phyloP scores from a whole-genome alignment of 371 early-diverging fungal species.

The Encephalitozoon intestinalis region DNA sequence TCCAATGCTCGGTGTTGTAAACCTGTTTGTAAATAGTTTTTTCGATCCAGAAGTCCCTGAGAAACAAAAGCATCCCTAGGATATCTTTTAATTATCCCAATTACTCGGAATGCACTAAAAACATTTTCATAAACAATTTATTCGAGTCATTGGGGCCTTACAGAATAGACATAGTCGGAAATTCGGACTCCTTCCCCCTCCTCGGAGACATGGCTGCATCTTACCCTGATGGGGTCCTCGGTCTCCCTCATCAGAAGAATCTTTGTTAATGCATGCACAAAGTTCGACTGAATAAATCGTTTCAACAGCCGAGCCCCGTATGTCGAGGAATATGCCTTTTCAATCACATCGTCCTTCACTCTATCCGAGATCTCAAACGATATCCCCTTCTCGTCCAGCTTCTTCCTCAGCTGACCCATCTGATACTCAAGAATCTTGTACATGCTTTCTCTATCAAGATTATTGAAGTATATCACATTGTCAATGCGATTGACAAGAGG shows the following conservation, averaged over 20 bases:
- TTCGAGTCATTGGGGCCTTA: not conserved
- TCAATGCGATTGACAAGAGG: constrained; percentile 75
- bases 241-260: constrained; percentile 57
- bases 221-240: constrained; percentile 11
- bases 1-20: not conserved
- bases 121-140: not conserved
- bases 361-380: constrained; percentile 63
- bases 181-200: constrained; percentile 2
- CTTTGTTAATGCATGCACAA: constrained; percentile 68
- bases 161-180: constrained; percentile 22
- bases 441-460: constrained; percentile 64
- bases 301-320: constrained; percentile 73
- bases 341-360: constrained; percentile 64
- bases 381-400: constrained; percentile 66
- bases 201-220: constrained; percentile 16
- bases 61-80: not conserved
- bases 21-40: not conserved
- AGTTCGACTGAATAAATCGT: constrained; percentile 66
- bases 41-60: constrained; percentile 17
- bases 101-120: not conserved
- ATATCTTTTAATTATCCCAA: not conserved
- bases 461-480: constrained; percentile 69
- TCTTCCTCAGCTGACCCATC: constrained; percentile 65
- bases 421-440: constrained; percentile 65
- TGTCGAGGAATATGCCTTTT: constrained; percentile 66